These are phyloP conservation scores for Petunia secreta DNA, from an alignment of 257 asterid genomes.

Conservation along the genomic window DNA sequence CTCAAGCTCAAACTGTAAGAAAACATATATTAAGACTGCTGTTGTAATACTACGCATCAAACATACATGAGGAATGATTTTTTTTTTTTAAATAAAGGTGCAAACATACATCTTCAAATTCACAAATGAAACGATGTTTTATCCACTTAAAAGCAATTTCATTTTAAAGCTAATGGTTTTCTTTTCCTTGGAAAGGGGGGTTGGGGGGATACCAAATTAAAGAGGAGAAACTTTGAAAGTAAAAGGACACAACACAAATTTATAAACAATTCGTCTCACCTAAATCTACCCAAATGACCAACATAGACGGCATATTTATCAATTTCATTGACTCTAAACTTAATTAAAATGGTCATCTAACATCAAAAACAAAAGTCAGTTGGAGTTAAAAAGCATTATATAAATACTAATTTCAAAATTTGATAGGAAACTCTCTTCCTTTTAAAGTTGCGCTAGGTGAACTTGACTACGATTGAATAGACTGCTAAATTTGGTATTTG, in stretches of 20 bases:
- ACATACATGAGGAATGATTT: too few relatives aligned
- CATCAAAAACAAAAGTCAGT: neutral
- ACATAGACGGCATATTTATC: too few relatives aligned
- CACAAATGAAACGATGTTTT: neutral
- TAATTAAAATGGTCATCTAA: neutral
- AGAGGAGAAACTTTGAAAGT: too few relatives aligned
- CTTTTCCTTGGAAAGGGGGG: too few relatives aligned
- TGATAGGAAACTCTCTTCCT: neutral
- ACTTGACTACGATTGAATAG: neutral
- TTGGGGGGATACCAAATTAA: too few relatives aligned
- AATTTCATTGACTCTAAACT: too few relatives aligned
- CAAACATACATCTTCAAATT: constrained; percentile 7
- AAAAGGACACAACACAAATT: too few relatives aligned
- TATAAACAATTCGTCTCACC: too few relatives aligned
- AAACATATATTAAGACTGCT: neutral
- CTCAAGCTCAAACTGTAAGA: neutral
- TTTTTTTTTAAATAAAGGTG: neutral
- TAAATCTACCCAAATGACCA: too few relatives aligned
- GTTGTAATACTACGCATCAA: too few relatives aligned
- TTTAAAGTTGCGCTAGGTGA: neutral
- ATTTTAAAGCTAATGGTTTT: too few relatives aligned
- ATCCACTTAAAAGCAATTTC: neutral
- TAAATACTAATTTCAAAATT: neutral
- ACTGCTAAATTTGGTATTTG: neutral
- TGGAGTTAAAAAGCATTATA: neutral